Base-by-base conservation (phyloP, 768 basidiomycete species). In the Suillus hirtellus region DNA sequence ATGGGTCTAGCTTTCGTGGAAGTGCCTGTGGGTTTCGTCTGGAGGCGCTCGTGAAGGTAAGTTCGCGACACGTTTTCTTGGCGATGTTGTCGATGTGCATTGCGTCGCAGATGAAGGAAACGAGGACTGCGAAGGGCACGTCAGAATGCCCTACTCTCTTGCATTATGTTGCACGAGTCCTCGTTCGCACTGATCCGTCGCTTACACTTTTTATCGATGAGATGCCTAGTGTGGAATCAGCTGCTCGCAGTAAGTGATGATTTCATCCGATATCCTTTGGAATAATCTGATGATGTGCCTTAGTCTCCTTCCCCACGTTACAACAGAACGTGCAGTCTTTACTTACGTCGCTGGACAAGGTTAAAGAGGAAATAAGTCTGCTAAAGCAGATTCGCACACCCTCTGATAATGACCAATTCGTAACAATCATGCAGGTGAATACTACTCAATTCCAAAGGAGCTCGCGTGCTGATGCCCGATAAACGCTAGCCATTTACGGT, bases 1-100 rank as follows among this genome's bases (percentile, higher is more conserved):
- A 98, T 72, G 84, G 82, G 1, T 88, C 90, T 2, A 89, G 85
- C 0, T 95, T 93, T 75, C 86, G 95, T 44, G 95, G 95, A 19
- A 84, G 86, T 40, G 95, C 95, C 15, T 79, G 78, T 4, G 96
- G 95, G 1, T 96, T 98, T 76, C 90, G 89, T 68, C 78, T 98
- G 31, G 90, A 92, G 61, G 86, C 90, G 0, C 75, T 98, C 31
- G 73, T 88, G 27, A 95, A 96, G 88, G 95, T 94, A 60, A 21
- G 56, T 11, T 72, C 61, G 19, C 24, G 12, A 12, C 21, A 66
- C 27, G n/a, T 35, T 21, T 27, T 11, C 11, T 35, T 44, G 14
- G 17, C 34, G n/a, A 14, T 8, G 31, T 14, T 7, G 5, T 15
- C n/a, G 37, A 59, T 17, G 7, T 42, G 24, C 38, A 19, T 49